Percentiles rank a stretch among this genome's conserved stretches.
These are phyloP conservation scores for Isoetes engelmannii DNA, from an alignment of 83 land plant species.

Conservation along the genomic window DNA sequence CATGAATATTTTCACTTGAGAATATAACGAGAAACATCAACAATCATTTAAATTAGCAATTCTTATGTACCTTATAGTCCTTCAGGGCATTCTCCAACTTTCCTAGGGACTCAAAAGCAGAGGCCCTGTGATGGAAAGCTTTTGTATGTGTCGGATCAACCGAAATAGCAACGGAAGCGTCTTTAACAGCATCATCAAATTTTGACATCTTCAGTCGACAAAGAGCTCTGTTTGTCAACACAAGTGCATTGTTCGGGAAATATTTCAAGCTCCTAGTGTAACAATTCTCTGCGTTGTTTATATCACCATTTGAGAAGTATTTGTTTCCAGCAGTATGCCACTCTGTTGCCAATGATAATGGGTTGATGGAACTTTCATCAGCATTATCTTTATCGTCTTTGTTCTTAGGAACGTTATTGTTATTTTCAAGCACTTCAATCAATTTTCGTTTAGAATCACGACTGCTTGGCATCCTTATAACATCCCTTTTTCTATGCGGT, in stretches of 20 bases:
- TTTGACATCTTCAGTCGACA: conserved; percentile 18
- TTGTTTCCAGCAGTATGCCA: conserved; percentile 22
- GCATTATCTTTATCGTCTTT: too few relatives aligned
- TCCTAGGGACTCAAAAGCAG: conserved; percentile 16
- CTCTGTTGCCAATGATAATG: conserved; percentile 6
- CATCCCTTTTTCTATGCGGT: too few relatives aligned
- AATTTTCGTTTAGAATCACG: too few relatives aligned
- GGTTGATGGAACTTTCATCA: too few relatives aligned
- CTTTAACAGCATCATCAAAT: conserved; percentile 18
- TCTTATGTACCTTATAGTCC: conserved; percentile 19
- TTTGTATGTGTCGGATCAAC: conserved; percentile 9
- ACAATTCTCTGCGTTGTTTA: conserved; percentile 15
- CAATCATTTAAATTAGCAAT: neutral
- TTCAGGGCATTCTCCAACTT: conserved; percentile 17
- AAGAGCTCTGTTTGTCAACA: conserved; percentile 22
- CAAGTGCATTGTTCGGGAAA: neutral
- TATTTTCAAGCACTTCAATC: too few relatives aligned
- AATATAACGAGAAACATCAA: neutral
- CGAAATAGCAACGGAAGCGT: conserved; percentile 21
- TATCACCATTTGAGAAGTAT: conserved; percentile 10
- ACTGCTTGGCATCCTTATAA: too few relatives aligned
- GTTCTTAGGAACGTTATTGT: too few relatives aligned
- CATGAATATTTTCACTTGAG: neutral
- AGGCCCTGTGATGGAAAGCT: conserved; percentile 21
- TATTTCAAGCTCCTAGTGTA: conserved; percentile 20